These are phyloP conservation scores for Hygrophila difformis DNA, from an alignment of 257 asterid genomes.

Conservation along the genomic window DNA sequence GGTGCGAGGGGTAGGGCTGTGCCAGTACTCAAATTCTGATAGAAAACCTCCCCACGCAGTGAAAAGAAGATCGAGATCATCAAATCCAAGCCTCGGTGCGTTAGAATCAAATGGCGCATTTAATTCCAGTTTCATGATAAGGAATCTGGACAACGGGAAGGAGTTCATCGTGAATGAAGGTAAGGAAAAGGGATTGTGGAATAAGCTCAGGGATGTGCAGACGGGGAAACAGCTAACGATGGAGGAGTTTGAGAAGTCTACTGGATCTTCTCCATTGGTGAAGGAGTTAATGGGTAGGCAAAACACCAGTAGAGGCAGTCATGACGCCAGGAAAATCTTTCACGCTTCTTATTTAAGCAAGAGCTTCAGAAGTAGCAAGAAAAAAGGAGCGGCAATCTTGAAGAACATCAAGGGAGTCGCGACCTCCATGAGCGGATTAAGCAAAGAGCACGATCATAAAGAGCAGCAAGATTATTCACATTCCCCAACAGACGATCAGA, in stretches of 20 bases:
- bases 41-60: constrained; percentile 23
- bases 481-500: constrained; percentile 17
- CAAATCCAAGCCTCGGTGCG: constrained; percentile 18
- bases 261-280: constrained; percentile 73
- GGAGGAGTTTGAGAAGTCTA: constrained; percentile 87
- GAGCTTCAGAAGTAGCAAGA: constrained; percentile 73
- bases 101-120: constrained; percentile 23
- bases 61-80: constrained; percentile 13
- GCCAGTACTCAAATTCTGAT: constrained; percentile 23
- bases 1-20: constrained; percentile 26
- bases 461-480: no score
- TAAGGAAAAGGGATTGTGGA: constrained; percentile 76
- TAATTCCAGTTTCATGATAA: constrained; percentile 67
- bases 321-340: constrained; percentile 32
- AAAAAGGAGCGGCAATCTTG: constrained; percentile 61
- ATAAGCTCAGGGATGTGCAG: constrained; percentile 73
- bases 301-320: constrained; percentile 9
- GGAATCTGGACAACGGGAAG: constrained; percentile 83
- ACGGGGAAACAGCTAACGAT: constrained; percentile 81
- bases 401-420: constrained; percentile 53
- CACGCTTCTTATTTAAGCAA: constrained; percentile 41
- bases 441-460: constrained; percentile 47
- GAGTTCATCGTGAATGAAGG: constrained; percentile 75
- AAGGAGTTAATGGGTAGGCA: constrained; percentile 75
- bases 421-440: constrained; percentile 46